phyloP scores from a whole-genome alignment of 176 grass and related monocot genomes.

The Carex scoparia region DNA sequence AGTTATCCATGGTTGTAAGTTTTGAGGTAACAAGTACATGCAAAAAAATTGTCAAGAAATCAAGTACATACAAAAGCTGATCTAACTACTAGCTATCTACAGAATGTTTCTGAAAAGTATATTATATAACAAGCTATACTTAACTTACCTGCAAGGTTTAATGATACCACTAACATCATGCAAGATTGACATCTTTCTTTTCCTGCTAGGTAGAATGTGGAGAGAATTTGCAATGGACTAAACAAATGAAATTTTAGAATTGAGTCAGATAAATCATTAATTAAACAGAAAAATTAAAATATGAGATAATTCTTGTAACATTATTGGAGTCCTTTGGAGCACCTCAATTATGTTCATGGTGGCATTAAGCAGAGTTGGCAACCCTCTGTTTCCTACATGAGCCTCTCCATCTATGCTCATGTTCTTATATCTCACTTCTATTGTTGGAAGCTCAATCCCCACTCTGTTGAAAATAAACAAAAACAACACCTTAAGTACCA shows the following conservation, averaged over 20 bases:
- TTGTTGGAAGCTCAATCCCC: constrained; percentile 31
- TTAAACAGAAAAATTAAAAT: neutral
- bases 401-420: constrained; percentile 25
- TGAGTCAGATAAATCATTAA: neutral
- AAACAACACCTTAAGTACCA: neutral
- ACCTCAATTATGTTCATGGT: constrained; percentile 31
- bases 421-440: constrained; percentile 32
- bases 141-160: constrained; percentile 77
- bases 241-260: neutral
- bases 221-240: constrained; percentile 60
- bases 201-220: constrained; percentile 61
- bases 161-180: constrained; percentile 81
- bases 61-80: neutral
- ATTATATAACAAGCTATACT: neutral
- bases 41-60: neutral
- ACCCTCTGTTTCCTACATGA: constrained; percentile 20
- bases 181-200: constrained; percentile 58
- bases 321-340: neutral
- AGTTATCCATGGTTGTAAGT: neutral
- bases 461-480: neutral
- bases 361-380: constrained; percentile 23
- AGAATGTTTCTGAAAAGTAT: neutral
- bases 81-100: neutral
- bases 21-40: neutral
- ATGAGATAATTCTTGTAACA: neutral